phyloP scores from a whole-genome alignment of 352 stramenopile genomes.

The Peronospora belbahrii region DNA sequence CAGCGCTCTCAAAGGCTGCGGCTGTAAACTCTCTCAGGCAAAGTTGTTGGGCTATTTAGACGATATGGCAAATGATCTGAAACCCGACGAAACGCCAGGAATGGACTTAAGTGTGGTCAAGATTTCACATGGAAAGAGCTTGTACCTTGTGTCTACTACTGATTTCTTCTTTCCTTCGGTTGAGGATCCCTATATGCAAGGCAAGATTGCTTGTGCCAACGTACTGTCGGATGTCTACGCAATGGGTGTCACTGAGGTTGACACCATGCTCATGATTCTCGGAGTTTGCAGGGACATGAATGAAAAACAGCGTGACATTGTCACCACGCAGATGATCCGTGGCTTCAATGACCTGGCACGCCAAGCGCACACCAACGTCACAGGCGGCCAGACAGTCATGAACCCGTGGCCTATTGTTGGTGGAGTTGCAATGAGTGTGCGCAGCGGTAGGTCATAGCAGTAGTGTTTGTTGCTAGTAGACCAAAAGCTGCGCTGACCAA shows the following conservation, averaged over 20 bases:
- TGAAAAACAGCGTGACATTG: constrained; percentile 86
- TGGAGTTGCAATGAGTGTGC: constrained; percentile 87
- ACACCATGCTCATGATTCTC: constrained; percentile 94
- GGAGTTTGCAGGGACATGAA: constrained; percentile 90
- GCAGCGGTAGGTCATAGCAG: constrained; percentile 39
- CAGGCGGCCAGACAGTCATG: constrained; percentile 92
- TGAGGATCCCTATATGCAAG: constrained; percentile 90
- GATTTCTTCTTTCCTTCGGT: constrained; percentile 95
- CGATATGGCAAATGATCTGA: constrained; percentile 84
- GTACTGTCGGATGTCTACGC: constrained; percentile 93
- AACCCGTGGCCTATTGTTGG: constrained; percentile 95
- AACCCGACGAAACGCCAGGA: constrained; percentile 86
- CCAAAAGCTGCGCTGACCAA: not conserved
- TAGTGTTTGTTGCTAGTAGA: not conserved
- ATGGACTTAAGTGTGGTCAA: constrained; percentile 89
- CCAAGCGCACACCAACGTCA: constrained; percentile 87
- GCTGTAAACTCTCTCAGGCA: constrained; percentile 92
- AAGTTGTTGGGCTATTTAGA: constrained; percentile 91
- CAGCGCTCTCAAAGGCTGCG: constrained; percentile 91
- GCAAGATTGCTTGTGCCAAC: constrained; percentile 91
- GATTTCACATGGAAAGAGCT: constrained; percentile 68
- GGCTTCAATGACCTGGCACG: constrained; percentile 89
- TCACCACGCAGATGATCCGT: constrained; percentile 90
- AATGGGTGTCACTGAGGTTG: constrained; percentile 90
- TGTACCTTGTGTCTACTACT: constrained; percentile 90